These are phyloP conservation scores for Ceriops zippeliana DNA, from an alignment of 345 rosid genomes.

Conservation along the genomic window DNA sequence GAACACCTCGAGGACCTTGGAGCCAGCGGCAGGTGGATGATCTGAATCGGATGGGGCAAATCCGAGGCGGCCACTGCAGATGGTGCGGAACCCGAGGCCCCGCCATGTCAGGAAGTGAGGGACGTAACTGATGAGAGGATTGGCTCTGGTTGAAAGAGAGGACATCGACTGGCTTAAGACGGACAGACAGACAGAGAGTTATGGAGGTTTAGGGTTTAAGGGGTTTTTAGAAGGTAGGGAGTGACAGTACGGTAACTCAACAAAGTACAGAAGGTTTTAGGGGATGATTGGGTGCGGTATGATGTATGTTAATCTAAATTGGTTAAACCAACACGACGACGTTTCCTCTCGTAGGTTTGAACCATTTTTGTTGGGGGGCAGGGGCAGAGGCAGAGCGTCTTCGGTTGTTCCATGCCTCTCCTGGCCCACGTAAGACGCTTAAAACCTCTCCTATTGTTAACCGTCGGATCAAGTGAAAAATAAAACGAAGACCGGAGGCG, in stretches of 20 bases:
- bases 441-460: too few species aligned
- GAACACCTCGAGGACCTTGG: slow-evolving; percentile 65
- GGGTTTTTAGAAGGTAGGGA: not conserved
- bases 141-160: slow-evolving; percentile 50
- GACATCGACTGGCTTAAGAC: slow-evolving; percentile 31
- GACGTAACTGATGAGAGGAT: slow-evolving; percentile 37
- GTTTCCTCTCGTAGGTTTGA: too few species aligned
- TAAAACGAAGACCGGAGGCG: too few species aligned
- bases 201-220: slow-evolving; percentile 8
- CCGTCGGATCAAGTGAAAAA: too few species aligned
- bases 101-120: slow-evolving; percentile 58
- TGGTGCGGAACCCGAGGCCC: slow-evolving; percentile 46
- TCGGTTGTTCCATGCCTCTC: too few species aligned
- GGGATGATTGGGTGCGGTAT: not conserved
- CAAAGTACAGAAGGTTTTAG: slow-evolving; percentile 2
- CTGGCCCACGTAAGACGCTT: too few species aligned
- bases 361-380: too few species aligned
- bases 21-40: slow-evolving; percentile 39
- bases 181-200: not conserved
- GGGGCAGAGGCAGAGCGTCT: too few species aligned
- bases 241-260: too few species aligned
- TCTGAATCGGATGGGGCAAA: slow-evolving; percentile 46
- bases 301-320: too few species aligned
- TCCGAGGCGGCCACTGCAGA: slow-evolving; percentile 57
- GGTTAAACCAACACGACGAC: too few species aligned